Conservation (phyloP, 805 yeast species). For the Candida xyloterini region DNA sequence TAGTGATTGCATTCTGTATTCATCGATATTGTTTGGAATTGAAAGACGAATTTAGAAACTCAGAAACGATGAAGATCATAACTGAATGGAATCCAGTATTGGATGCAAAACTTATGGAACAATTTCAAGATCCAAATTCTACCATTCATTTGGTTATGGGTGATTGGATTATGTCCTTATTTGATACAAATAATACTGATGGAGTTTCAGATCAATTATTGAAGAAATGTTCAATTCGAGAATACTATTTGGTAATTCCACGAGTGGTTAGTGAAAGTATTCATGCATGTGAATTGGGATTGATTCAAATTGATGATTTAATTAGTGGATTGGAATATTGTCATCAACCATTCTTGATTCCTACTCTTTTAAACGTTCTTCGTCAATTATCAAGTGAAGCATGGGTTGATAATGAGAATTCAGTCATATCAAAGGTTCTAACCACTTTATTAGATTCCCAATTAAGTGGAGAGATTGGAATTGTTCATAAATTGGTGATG, state of each 20-base stretch:
- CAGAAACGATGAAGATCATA: slow-evolving; percentile 7
- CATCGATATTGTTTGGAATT: slow-evolving; percentile 17
- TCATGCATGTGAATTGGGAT: slow-evolving; percentile 51
- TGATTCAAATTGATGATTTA: slow-evolving; percentile 57
- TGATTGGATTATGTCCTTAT: slow-evolving; percentile 79
- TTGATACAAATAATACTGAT: slow-evolving; percentile 52
- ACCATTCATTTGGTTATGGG: slow-evolving; percentile 37
- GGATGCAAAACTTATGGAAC: slow-evolving; percentile 7
- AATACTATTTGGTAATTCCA: slow-evolving; percentile 68
- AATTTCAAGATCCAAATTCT: slow-evolving; percentile 24
- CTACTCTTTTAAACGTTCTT: slow-evolving; percentile 49
- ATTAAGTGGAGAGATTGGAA: slow-evolving; percentile 20
- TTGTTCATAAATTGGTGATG: slow-evolving; percentile 18
- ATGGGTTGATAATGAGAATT: slow-evolving; percentile 16
- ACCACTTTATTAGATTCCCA: slow-evolving; percentile 21
- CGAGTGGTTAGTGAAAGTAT: slow-evolving; percentile 71
- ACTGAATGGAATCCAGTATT: slow-evolving; percentile 17
- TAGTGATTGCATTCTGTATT: slow-evolving; percentile 37
- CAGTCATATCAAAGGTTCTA: slow-evolving; percentile 18
- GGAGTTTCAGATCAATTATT: slow-evolving; percentile 86
- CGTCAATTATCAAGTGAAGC: slow-evolving; percentile 18
- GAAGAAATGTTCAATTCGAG: slow-evolving; percentile 60
- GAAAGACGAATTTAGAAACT: slow-evolving; percentile 1
- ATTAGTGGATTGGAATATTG: slow-evolving; percentile 84
- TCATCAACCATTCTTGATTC: slow-evolving; percentile 70